Percentiles rank a stretch among this genome's conserved stretches.
phyloP scores from a whole-genome alignment of 2,329 filamentous ascomycete species.

The Colletotrichum phormii region DNA sequence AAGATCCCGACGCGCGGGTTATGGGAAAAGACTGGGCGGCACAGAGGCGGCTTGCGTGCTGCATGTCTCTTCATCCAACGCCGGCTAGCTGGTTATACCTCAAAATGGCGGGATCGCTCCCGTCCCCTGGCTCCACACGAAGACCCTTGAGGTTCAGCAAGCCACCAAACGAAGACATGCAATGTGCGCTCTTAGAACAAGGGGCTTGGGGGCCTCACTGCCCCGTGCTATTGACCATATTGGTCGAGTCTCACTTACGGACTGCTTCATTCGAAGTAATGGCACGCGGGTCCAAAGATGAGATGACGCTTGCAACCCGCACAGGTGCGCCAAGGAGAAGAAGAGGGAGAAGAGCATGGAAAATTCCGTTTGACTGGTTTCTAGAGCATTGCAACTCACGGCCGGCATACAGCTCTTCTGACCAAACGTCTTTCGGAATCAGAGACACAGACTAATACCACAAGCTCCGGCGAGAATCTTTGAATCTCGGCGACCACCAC shows the following conservation, averaged over 20 bases:
- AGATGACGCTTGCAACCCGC: constrained; percentile 16
- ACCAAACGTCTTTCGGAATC: background rate
- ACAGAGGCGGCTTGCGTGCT: constrained; percentile 7
- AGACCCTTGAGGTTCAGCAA: constrained; percentile 6
- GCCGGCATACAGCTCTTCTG: background rate
- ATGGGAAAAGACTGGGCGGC: background rate
- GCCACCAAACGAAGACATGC: constrained; percentile 25
- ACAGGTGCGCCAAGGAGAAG: constrained; percentile 2
- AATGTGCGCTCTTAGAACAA: constrained; percentile 1
- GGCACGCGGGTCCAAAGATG: constrained; percentile 15
- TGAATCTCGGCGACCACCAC: background rate
- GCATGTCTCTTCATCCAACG: constrained; percentile 21
- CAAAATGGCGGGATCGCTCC: constrained; percentile 13
- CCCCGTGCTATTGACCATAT: background rate
- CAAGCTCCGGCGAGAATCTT: background rate
- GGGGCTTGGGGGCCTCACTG: background rate
- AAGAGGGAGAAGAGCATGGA: constrained; percentile 2
- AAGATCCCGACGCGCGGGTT: background rate
- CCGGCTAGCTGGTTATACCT: constrained; percentile 29
- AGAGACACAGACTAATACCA: background rate
- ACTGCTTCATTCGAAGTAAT: constrained; percentile 8
- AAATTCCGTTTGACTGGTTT: constrained; percentile 2
- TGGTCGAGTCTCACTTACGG: background rate
- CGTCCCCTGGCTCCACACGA: constrained; percentile 14
- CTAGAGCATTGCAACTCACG: background rate